Conservation (phyloP, 805 yeast genomes). For the Kregervanrija pseudodelftensis region DNA sequence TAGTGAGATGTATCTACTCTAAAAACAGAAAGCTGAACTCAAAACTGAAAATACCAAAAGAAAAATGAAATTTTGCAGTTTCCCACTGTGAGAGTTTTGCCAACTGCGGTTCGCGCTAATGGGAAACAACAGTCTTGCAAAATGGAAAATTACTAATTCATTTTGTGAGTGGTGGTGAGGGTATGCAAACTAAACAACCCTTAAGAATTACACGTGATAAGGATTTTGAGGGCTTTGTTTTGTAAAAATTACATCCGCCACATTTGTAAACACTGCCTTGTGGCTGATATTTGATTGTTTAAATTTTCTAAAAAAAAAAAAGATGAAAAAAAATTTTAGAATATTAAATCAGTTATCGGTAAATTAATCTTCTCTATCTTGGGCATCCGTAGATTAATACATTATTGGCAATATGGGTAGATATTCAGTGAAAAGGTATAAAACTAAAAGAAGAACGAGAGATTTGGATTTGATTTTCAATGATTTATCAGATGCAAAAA, state of each 20-base stretch:
- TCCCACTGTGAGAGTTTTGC: too few species aligned
- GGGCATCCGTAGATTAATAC: neutral
- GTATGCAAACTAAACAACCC: too few species aligned
- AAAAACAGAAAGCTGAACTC: too few species aligned
- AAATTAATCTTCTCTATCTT: neutral
- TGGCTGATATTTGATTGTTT: too few species aligned
- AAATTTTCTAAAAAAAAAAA: neutral
- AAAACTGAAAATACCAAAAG: too few species aligned
- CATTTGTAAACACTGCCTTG: too few species aligned
- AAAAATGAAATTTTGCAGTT: too few species aligned
- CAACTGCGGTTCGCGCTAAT: too few species aligned
- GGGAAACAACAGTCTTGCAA: too few species aligned
- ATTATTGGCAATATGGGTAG: conserved; percentile 56
- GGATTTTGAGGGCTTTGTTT: neutral
- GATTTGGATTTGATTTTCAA: conserved; percentile 78
- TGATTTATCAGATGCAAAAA: conserved; percentile 60
- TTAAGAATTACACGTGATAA: neutral
- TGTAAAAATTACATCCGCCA: neutral
- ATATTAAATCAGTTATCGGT: neutral
- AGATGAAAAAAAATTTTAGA: neutral
- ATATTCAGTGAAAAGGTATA: conserved; percentile 77
- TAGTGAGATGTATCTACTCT: too few species aligned
- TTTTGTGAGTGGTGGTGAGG: too few species aligned
- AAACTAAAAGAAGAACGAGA: conserved; percentile 80
- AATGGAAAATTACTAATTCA: too few species aligned